Conservation (phyloP, 768 basidiomycete species). For the Russula abietina region DNA sequence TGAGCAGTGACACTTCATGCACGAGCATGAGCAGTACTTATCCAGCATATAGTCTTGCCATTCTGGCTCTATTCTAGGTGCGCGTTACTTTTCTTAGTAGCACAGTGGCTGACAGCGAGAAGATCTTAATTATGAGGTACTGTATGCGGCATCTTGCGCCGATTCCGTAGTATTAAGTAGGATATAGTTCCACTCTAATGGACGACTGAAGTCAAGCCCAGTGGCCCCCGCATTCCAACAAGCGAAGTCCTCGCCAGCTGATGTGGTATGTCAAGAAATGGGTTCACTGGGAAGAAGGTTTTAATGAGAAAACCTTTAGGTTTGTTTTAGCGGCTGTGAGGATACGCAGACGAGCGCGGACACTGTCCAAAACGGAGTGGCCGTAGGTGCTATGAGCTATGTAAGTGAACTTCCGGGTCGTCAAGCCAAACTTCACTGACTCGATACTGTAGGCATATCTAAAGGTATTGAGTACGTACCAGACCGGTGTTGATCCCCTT, state of each 20-base stretch:
- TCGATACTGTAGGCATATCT: conserved; percentile 47
- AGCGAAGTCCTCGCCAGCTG: conserved; percentile 67
- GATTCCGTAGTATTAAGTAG: background rate
- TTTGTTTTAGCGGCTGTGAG: conserved; percentile 82
- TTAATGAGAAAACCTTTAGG: conserved; percentile 37
- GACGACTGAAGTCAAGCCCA: conserved; percentile 30
- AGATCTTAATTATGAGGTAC: conserved; percentile 67
- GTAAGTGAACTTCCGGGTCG: conserved; percentile 36
- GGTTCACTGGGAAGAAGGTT: background rate
- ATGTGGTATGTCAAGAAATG: conserved; percentile 54
- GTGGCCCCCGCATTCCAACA: conserved; percentile 25
- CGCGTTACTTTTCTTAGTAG: conserved; percentile 22
- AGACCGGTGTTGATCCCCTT: background rate
- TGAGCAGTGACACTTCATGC: conserved; percentile 9
- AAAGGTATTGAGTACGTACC: conserved; percentile 42
- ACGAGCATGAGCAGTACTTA: background rate
- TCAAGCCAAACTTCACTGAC: background rate
- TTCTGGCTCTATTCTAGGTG: conserved; percentile 83
- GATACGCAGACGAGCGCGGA: conserved; percentile 82
- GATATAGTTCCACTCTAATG: conserved; percentile 31
- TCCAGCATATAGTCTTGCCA: conserved; percentile 60
- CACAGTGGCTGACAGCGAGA: conserved; percentile 4
- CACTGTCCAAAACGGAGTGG: conserved; percentile 56
- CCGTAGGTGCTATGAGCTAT: conserved; percentile 76
- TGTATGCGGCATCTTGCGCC: background rate